A percentile compares a stretch with the other conserved stretches of the same genome.
Conservation (phyloP, 306 rosid genomes). For the Calophaca sinica region DNA sequence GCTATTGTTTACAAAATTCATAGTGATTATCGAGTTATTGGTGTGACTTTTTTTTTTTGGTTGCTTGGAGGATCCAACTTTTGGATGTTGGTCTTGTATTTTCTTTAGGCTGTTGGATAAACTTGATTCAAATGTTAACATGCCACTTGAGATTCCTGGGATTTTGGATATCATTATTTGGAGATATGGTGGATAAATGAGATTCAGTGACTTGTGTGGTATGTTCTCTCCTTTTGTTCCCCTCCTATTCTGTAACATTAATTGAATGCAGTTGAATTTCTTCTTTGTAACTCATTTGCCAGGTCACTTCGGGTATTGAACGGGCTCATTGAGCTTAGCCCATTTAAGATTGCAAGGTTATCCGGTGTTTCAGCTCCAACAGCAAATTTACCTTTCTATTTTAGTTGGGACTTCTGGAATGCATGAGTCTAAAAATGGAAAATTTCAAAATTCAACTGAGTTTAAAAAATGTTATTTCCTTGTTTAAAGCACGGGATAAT, state of each 20-base stretch:
- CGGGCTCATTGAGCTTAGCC: slow-evolving; percentile 31
- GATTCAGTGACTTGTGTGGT: slow-evolving; percentile 26
- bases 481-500: no score
- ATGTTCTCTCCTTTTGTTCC: slow-evolving; percentile 1
- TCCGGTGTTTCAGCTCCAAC: background rate
- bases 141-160: slow-evolving; percentile 14
- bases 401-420: no score
- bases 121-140: slow-evolving; percentile 10
- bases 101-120: slow-evolving; percentile 19
- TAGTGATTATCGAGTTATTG: background rate
- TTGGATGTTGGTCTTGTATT: background rate
- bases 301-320: slow-evolving; percentile 23
- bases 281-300: slow-evolving; percentile 34
- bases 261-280: slow-evolving; percentile 28
- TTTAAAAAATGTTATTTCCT: no score
- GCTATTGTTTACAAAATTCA: no score
- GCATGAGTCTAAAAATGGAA: no score
- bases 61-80: slow-evolving; percentile 15
- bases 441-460: no score
- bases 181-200: background rate
- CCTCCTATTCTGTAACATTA: background rate
- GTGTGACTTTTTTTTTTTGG: background rate
- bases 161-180: slow-evolving; percentile 21
- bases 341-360: slow-evolving; percentile 27
- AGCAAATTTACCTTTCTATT: no score